Evolutionary conservation across 495 filamentous ascomycete species (phyloP).

Genomic region (Penicillium crystallinum): DNA sequence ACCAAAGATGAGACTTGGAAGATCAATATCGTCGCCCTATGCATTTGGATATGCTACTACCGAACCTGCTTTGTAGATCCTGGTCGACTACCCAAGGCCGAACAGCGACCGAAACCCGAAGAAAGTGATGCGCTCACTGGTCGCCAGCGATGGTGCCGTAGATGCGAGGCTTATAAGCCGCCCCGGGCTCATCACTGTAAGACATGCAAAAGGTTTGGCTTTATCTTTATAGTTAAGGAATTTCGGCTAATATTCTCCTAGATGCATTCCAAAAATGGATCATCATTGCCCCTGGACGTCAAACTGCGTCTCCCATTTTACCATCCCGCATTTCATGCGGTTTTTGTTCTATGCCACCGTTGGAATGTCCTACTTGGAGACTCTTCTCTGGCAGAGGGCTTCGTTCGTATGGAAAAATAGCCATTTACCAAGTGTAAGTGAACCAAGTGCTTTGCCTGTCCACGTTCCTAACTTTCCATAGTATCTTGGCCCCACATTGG

Average conservation of each 20-base stretch:
- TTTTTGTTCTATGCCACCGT: conserved; percentile 75
- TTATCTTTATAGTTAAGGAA: no score
- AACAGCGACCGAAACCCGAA: conserved; percentile 16
- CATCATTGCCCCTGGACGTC: conserved; percentile 97
- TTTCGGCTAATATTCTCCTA: conserved; percentile 21
- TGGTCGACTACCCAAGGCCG: conserved; percentile 46
- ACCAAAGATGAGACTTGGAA: conserved; percentile 52
- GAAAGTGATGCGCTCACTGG: conserved; percentile 23
- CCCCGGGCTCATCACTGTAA: conserved; percentile 90
- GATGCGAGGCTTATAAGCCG: conserved; percentile 77
- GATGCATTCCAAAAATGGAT: conserved; percentile 96
- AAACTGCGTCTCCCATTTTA: conserved; percentile 89
- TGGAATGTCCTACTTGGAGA: conserved; percentile 60
- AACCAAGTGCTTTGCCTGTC: neutral
- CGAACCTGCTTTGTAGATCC: conserved; percentile 73
- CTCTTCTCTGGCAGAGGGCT: conserved; percentile 53
- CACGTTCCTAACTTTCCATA: conserved; percentile 21
- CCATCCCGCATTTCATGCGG: conserved; percentile 84
- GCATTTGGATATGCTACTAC: conserved; percentile 76
- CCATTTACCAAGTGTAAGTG: conserved; percentile 60
- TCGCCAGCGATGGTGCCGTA: conserved; percentile 71
- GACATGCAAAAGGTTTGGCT: conserved; percentile 62
- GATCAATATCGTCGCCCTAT: conserved; percentile 70
- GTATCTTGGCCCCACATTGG: conserved; percentile 70
- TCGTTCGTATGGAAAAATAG: conserved; percentile 61